Evolutionary conservation across 1,139 yeast genomes (phyloP).

Genomic region (Protomyces macrosporus): DNA sequence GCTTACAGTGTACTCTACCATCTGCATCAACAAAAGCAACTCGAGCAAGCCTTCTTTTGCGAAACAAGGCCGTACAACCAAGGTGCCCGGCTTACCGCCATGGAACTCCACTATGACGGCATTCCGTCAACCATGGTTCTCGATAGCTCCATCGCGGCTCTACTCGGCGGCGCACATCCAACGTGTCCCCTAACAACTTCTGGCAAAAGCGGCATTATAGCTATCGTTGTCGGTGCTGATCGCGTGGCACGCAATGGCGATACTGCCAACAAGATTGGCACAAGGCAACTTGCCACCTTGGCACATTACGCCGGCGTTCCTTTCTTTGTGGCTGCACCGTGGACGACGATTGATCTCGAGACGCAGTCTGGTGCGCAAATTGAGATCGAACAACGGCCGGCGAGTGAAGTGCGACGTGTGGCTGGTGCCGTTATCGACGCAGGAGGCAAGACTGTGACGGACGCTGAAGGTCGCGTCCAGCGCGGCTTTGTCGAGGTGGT

Average conservation of each 20-base stretch:
- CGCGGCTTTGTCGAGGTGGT: slow-evolving; percentile 65
- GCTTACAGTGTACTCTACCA: slow-evolving; percentile 89
- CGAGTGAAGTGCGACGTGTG: slow-evolving; percentile 68
- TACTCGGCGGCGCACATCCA: slow-evolving; percentile 42
- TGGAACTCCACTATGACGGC: slow-evolving; percentile 74
- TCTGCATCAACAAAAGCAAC: slow-evolving; percentile 43
- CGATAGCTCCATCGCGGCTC: slow-evolving; percentile 85
- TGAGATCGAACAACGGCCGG: slow-evolving; percentile 81
- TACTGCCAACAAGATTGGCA: slow-evolving; percentile 96
- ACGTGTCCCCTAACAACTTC: neutral
- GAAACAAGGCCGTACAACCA: slow-evolving; percentile 97
- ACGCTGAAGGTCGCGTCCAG: slow-evolving; percentile 35
- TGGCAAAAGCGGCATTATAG: slow-evolving; percentile 57
- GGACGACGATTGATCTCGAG: slow-evolving; percentile 72
- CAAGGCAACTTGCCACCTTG: slow-evolving; percentile 76
- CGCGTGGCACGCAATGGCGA: slow-evolving; percentile 89
- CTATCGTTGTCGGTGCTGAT: slow-evolving; percentile 97
- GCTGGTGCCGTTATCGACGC: slow-evolving; percentile 51
- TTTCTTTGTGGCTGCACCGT: slow-evolving; percentile 92
- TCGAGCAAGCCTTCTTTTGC: slow-evolving; percentile 73
- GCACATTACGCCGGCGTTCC: slow-evolving; percentile 55
- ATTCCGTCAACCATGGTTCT: slow-evolving; percentile 86
- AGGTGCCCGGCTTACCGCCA: slow-evolving; percentile 90
- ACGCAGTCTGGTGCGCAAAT: slow-evolving; percentile 68
- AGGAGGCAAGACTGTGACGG: slow-evolving; percentile 35